These are phyloP conservation scores for Syncephalastrum contaminatum DNA, from an alignment of 371 early-diverging fungal genomes.

Conservation along the genomic window DNA sequence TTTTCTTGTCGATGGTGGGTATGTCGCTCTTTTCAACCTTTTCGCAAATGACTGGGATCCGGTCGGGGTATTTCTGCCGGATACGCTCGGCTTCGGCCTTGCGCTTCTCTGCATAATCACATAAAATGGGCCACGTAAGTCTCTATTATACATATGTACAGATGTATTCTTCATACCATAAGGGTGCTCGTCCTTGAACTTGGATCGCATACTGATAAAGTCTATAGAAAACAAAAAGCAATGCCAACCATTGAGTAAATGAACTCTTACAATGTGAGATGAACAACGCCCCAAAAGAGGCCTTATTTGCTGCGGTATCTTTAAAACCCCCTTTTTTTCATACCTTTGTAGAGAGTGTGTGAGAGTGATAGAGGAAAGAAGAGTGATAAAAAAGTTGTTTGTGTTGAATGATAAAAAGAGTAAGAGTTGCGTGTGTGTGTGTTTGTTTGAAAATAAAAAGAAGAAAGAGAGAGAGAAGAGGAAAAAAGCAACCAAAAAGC, in stretches of 20 bases:
- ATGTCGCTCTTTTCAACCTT: conserved; percentile 96
- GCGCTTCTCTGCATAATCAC: conserved; percentile 78
- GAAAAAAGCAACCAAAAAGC: too few relatives aligned
- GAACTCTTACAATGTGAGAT: not conserved
- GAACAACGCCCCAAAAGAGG: not conserved
- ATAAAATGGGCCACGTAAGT: conserved; percentile 3
- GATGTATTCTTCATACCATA: conserved; percentile 72
- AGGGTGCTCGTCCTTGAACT: conserved; percentile 96
- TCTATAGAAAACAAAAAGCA: not conserved
- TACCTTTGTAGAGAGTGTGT: not conserved
- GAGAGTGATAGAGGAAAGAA: not conserved
- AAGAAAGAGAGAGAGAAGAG: not conserved
- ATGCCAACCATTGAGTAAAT: not conserved
- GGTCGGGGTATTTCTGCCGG: conserved; percentile 95
- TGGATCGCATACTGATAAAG: conserved; percentile 70
- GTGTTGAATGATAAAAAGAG: not conserved
- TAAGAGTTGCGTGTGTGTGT: not conserved
- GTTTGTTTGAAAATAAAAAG: not conserved
- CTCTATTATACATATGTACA: not conserved
- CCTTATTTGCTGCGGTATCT: too few relatives aligned
- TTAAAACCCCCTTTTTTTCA: not conserved
- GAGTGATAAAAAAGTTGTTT: not conserved
- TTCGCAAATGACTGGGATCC: conserved; percentile 96
- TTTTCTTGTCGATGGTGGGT: conserved; percentile 96
- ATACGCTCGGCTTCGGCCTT: conserved; percentile 96